These are phyloP conservation scores for Eremothecium gossypii DNA, from an alignment of 1,139 yeast species.

Conservation along the genomic window DNA sequence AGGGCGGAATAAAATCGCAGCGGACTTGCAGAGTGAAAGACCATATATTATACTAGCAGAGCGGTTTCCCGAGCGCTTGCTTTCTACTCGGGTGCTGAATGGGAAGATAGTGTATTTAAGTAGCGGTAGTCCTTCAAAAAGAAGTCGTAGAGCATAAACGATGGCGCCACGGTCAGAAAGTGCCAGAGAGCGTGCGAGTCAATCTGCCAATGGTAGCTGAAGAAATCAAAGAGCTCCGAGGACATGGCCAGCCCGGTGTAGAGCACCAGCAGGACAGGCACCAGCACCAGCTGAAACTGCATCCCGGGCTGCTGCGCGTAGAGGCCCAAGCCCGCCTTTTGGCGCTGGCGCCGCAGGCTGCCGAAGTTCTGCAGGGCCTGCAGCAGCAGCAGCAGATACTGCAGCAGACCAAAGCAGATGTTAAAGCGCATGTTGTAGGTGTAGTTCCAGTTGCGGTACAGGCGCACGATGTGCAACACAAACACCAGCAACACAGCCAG, in stretches of 20 bases:
- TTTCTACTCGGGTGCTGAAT: no score
- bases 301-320: conserved; percentile 6
- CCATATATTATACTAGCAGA: no score
- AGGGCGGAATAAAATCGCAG: no score
- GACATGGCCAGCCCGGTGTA: conserved; percentile 66
- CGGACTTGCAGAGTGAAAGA: no score
- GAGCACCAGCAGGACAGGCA: conserved; percentile 43
- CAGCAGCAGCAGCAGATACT: conserved; percentile 40
- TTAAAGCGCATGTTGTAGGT: conserved; percentile 93
- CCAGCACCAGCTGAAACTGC: conserved; percentile 27
- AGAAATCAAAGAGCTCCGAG: conserved; percentile 81
- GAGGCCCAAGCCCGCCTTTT: conserved; percentile 8
- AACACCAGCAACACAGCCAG: conserved; percentile 40
- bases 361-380: conserved; percentile 29
- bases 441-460: conserved; percentile 76
- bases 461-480: conserved; percentile 52
- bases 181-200: conserved; percentile 98
- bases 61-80: no score
- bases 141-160: conserved; percentile 32
- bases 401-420: conserved; percentile 64
- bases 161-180: conserved; percentile 61
- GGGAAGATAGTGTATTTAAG: conserved; percentile 3
- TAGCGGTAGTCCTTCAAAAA: conserved; percentile 27
- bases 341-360: conserved; percentile 10
- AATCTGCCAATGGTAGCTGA: conserved; percentile 57